These are phyloP conservation scores for Vigna reflexopilosa DNA, from an alignment of 306 rosid genomes.

Conservation along the genomic window DNA sequence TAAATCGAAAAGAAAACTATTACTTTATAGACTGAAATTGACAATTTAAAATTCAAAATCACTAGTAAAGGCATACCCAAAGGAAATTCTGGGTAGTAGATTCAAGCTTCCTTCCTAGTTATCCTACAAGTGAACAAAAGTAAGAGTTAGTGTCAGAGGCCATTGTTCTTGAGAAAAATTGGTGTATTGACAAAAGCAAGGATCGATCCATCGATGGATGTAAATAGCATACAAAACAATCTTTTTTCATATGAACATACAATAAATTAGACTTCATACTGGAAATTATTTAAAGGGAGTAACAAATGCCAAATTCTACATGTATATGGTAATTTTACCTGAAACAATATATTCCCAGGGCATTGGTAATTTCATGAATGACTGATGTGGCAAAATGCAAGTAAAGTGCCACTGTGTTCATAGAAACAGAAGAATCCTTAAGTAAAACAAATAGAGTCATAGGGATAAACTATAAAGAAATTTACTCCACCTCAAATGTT, in stretches of 20 bases:
- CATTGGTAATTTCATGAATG: constrained; percentile 77
- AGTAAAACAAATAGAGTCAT: constrained; percentile 3
- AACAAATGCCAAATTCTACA: constrained; percentile 9
- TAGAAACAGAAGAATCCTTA: constrained; percentile 41
- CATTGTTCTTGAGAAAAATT: constrained; percentile 4
- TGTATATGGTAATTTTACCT: constrained; percentile 60
- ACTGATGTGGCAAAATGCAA: constrained; percentile 83
- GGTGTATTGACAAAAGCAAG: background rate
- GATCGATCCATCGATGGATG: background rate
- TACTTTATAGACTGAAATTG: constrained; percentile 11
- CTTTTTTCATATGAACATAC: constrained; percentile 1
- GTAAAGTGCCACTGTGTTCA: constrained; percentile 80
- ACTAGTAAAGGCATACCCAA: constrained; percentile 47
- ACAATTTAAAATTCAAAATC: constrained; percentile 15
- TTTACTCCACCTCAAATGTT: constrained; percentile 27
- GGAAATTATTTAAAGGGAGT: constrained; percentile 29
- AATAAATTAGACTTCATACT: constrained; percentile 4
- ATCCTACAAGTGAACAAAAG: constrained; percentile 64
- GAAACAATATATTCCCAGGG: constrained; percentile 93
- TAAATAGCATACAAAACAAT: constrained; percentile 18
- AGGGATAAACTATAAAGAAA: background rate
- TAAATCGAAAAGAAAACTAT: background rate
- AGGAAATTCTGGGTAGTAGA: constrained; percentile 41
- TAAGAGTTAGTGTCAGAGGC: constrained; percentile 23
- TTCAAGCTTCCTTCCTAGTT: constrained; percentile 88